These are phyloP conservation scores for Aureobasidium uvarum DNA, from an alignment of 2,329 filamentous ascomycete genomes.

Conservation along the genomic window DNA sequence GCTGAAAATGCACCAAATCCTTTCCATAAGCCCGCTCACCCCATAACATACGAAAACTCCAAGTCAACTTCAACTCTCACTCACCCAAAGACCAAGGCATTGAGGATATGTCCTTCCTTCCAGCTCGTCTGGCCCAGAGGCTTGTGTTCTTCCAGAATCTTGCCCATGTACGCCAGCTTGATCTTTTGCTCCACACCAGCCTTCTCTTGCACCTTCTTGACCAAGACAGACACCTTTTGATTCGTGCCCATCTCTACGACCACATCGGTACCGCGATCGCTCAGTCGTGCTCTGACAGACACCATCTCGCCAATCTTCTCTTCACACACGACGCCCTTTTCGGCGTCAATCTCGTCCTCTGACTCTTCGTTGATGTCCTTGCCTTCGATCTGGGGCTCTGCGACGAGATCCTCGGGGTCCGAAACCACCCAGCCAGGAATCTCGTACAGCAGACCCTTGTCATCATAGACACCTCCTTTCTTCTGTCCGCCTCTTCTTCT, in stretches of 20 bases:
- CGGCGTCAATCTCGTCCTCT: slow-evolving; percentile 30
- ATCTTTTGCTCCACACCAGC: slow-evolving; percentile 63
- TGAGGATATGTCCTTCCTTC: slow-evolving; percentile 71
- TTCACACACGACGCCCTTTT: slow-evolving; percentile 39
- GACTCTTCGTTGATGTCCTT: slow-evolving; percentile 33
- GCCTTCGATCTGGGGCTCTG: slow-evolving; percentile 33
- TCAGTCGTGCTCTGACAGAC: slow-evolving; percentile 41
- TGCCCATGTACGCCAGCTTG: slow-evolving; percentile 76
- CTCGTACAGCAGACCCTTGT: slow-evolving; percentile 45
- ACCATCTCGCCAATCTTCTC: slow-evolving; percentile 37
- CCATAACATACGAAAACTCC: neutral
- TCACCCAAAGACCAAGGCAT: slow-evolving; percentile 63
- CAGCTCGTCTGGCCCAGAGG: slow-evolving; percentile 70
- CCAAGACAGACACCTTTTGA: slow-evolving; percentile 62
- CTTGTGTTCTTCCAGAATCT: slow-evolving; percentile 67
- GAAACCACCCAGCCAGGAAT: slow-evolving; percentile 48
- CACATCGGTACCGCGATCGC: slow-evolving; percentile 42
- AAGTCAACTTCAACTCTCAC: neutral
- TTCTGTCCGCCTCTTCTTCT: slow-evolving; percentile 29
- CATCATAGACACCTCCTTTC: slow-evolving; percentile 46
- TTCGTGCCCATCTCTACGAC: slow-evolving; percentile 39
- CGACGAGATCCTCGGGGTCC: slow-evolving; percentile 45
- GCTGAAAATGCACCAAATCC: slow-evolving; percentile 19
- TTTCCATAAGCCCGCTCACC: neutral
- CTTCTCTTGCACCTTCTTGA: slow-evolving; percentile 62